Evolutionary conservation across 208 protist genomes (phyloP).

Genomic region (Strigomonas culicis): DNA sequence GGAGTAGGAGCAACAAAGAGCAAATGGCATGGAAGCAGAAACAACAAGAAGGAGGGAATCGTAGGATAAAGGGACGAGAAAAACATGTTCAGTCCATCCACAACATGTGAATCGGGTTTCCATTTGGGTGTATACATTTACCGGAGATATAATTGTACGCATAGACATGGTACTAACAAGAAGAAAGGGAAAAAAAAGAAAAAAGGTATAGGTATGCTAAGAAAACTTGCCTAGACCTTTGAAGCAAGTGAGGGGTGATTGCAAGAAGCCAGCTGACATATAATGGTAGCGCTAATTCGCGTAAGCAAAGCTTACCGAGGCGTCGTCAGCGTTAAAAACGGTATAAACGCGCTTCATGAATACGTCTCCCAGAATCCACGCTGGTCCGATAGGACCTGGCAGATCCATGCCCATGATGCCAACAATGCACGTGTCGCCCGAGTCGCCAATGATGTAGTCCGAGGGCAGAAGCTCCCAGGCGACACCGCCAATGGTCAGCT

Average conservation of each 20-base stretch:
- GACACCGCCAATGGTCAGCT: slow-evolving; percentile 54
- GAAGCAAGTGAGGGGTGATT: too few species aligned
- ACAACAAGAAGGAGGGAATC: background rate
- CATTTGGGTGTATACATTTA: too few species aligned
- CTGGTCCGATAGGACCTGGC: slow-evolving; percentile 27
- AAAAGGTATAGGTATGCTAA: too few species aligned
- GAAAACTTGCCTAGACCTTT: too few species aligned
- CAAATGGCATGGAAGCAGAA: too few species aligned
- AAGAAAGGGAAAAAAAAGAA: too few species aligned
- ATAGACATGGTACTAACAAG: too few species aligned
- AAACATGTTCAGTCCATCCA: background rate
- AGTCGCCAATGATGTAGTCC: slow-evolving; percentile 86
- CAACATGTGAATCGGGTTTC: background rate
- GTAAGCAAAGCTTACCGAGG: slow-evolving; percentile 46
- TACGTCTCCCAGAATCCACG: slow-evolving; percentile 55
- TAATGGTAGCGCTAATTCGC: slow-evolving; percentile 16
- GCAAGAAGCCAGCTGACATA: too few species aligned
- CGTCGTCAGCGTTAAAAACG: slow-evolving; percentile 55
- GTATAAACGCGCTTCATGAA: slow-evolving; percentile 58
- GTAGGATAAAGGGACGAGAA: background rate
- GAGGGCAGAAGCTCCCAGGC: slow-evolving; percentile 53
- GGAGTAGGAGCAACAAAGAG: background rate
- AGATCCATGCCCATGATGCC: slow-evolving; percentile 47
- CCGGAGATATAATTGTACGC: too few species aligned
- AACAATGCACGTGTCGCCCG: slow-evolving; percentile 35